phyloP scores from a whole-genome alignment of 2,329 filamentous ascomycete genomes.

The Diaporthe sp. region DNA sequence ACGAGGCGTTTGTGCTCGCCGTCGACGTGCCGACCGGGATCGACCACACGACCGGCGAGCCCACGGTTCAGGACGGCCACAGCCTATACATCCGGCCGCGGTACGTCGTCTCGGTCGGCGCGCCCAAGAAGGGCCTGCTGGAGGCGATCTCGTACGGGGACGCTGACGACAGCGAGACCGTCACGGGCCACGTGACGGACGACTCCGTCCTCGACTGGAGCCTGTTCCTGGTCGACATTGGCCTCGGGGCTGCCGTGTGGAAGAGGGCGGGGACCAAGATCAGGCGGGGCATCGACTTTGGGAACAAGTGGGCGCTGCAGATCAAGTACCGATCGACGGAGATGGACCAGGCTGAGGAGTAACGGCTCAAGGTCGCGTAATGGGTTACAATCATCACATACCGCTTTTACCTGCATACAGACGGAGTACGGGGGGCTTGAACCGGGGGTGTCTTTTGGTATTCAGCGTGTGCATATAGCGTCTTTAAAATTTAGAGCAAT shows the following conservation, averaged over 20 bases:
- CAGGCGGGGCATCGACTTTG: conserved; percentile 89
- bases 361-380: background rate
- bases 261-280: conserved; percentile 85
- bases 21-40: conserved; percentile 94
- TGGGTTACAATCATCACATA: background rate
- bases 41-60: conserved; percentile 80
- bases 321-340: conserved; percentile 65
- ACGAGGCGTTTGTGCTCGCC: conserved; percentile 84
- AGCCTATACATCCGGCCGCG: conserved; percentile 85
- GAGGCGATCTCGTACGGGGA: conserved; percentile 78
- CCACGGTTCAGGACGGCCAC: conserved; percentile 78
- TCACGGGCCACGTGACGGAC: conserved; percentile 52
- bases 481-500: background rate
- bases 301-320: conserved; percentile 85
- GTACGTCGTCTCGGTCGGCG: conserved; percentile 87
- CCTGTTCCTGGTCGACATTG: conserved; percentile 88
- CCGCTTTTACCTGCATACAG: conserved; percentile 18
- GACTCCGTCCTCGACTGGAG: conserved; percentile 73
- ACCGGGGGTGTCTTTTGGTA: background rate
- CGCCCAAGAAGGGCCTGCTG: conserved; percentile 86
- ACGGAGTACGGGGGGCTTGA: conserved; percentile 23
- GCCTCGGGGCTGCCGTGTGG: conserved; percentile 86
- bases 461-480: conserved; percentile 35
- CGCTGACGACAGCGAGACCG: conserved; percentile 57
- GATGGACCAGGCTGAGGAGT: conserved; percentile 44